These are phyloP conservation scores for Centrapalus pauciflorus DNA, from an alignment of 129 eudicot genomes.

Conservation along the genomic window DNA sequence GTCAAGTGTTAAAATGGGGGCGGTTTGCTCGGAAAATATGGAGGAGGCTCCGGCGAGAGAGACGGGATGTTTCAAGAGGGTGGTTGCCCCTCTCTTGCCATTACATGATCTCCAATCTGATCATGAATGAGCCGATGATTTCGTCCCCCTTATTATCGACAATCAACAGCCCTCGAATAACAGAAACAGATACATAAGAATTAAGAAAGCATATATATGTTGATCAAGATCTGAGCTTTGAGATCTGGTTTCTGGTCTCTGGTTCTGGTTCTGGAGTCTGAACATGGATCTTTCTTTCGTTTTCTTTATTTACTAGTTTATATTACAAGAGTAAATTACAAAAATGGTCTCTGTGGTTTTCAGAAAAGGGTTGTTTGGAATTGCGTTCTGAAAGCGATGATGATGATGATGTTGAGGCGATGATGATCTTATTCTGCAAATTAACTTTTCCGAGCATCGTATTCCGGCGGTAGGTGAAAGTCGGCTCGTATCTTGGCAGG, in stretches of 20 bases:
- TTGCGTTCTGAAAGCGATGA: no score
- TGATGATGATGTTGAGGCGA: background rate
- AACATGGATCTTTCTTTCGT: no score
- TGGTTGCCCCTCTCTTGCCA: background rate
- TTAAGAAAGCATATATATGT: no score
- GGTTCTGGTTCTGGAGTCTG: no score
- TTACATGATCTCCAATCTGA: no score
- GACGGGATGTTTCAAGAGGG: background rate
- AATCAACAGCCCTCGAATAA: background rate
- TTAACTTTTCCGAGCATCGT: background rate
- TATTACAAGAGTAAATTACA: no score
- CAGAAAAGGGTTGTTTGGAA: no score
- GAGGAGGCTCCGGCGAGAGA: background rate
- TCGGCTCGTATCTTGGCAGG: conserved; percentile 12
- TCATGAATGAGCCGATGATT: background rate
- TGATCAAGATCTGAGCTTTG: no score
- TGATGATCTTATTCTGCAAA: background rate
- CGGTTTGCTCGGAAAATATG: background rate
- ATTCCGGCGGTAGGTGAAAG: background rate
- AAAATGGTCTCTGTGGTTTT: no score
- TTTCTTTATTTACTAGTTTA: no score
- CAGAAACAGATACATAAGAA: no score
- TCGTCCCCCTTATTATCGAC: background rate
- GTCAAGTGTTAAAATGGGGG: background rate
- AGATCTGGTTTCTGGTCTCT: no score